Evolutionary conservation across 148 eudicot species (phyloP), one percentile per base, ranked within the genome.

Genomic region (Rheum nobile): DNA sequence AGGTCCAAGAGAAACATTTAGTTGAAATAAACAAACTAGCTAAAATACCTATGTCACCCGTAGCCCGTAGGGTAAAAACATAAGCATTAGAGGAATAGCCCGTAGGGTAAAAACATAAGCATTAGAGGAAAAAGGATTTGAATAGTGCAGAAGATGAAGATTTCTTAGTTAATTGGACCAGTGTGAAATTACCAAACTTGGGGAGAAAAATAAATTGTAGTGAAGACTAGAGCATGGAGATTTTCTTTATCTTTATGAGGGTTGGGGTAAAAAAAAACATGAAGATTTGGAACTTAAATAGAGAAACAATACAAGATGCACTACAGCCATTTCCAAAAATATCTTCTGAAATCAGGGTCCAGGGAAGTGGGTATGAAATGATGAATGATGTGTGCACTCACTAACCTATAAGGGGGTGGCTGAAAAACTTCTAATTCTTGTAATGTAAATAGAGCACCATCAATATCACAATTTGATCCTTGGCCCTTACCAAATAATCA

Each of bases 401-500:
- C 57, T 50, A 50, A 19, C 57, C 22, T n/a, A n/a, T n/a, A 14
- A 50, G 22, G 57, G 61, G 67, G 35, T 29, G 17, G 35, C 35
- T 9, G 13, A 26, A 55, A 22, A 31, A 26, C 11, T 4, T 1
- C 28, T 10, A 28, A 10, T 22, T 57, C 65, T 57, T 57, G 8
- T 19, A 19, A 5, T 4, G 8, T 8, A 26, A 73, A 42, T 42
- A 6, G 78, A 39, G 7, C 19, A 76, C 90, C 70, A 57, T 57
- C 8, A 57, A 26, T 57, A 57, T 57, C 13, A 26, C 32, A 57
- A 57, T 57, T 57, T 26, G 14, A 5, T 12, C 4, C 65, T 57
- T 11, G 4, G 0, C 31, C 65, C 70, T 65, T 79, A 95, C 97
- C 86, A 96, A 85, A 84, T 96, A 96, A 83, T 96, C 99, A 72